phyloP scores from a whole-genome alignment of 2,329 filamentous ascomycete genomes.

The Coniella lustricola region DNA sequence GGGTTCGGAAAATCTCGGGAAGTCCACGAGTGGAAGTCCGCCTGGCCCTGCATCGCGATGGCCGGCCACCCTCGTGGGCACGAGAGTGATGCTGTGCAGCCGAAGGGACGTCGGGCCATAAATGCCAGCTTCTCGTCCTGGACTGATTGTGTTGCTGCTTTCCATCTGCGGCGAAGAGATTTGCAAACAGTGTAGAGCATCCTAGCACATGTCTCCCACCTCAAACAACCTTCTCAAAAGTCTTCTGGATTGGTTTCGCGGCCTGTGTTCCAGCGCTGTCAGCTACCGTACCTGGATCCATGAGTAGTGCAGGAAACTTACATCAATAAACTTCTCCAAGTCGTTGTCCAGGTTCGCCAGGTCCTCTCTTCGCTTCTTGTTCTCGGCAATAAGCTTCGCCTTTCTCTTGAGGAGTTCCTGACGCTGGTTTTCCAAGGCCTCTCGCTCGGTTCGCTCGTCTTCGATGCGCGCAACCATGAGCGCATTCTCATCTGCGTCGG shows the following conservation, averaged over 20 bases:
- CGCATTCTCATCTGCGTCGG: slow-evolving; percentile 65
- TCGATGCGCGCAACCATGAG: slow-evolving; percentile 87
- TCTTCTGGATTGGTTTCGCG: slow-evolving; percentile 79
- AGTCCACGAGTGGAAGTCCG: no score
- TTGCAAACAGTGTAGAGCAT: not conserved
- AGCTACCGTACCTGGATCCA: not conserved
- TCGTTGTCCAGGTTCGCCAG: slow-evolving; percentile 85
- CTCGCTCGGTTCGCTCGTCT: slow-evolving; percentile 78
- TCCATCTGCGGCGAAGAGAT: not conserved
- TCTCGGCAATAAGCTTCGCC: slow-evolving; percentile 58
- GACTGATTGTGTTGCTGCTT: no score
- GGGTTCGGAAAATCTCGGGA: no score
- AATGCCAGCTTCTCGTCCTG: no score
- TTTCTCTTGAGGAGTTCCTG: slow-evolving; percentile 65
- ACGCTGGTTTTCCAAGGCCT: slow-evolving; percentile 77
- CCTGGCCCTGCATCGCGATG: no score
- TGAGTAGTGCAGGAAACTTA: slow-evolving; percentile 32
- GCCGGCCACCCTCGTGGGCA: no score
- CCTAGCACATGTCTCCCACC: not conserved
- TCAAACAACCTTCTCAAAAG: slow-evolving; percentile 68
- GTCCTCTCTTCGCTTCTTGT: slow-evolving; percentile 91
- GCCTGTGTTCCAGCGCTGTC: slow-evolving; percentile 44
- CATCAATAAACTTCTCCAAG: slow-evolving; percentile 88
- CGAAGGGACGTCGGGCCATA: no score
- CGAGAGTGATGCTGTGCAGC: no score